phyloP scores from a whole-genome alignment of 2,329 filamentous ascomycete genomes.

The Xylariaceae sp. region DNA sequence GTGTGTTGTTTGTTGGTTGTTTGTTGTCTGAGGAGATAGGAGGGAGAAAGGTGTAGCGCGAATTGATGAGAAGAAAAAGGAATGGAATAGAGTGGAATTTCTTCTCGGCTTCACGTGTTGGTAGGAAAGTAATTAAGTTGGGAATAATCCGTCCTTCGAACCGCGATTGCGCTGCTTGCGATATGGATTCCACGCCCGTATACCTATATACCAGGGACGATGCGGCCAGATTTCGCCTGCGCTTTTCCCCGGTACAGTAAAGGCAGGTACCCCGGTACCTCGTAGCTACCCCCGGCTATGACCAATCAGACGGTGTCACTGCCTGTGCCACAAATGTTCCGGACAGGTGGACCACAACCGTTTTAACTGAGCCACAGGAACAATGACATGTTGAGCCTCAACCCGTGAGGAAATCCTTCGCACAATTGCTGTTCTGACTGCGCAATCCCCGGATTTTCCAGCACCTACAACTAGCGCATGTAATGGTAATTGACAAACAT shows the following conservation, averaged over 20 bases:
- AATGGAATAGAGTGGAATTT: too few species aligned
- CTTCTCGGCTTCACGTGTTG: too few species aligned
- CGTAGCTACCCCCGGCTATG: background rate
- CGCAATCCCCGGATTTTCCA: background rate
- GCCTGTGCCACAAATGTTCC: conserved; percentile 5
- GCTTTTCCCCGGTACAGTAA: background rate
- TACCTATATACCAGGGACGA: conserved; percentile 8
- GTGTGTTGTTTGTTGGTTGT: background rate
- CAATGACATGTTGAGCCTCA: conserved; percentile 1
- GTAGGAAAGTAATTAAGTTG: background rate
- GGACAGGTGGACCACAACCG: background rate
- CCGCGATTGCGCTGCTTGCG: background rate
- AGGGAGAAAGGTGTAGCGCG: background rate
- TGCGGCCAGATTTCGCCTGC: conserved; percentile 25
- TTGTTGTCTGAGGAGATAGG: background rate
- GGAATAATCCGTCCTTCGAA: background rate
- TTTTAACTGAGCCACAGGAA: conserved; percentile 5
- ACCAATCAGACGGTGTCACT: background rate
- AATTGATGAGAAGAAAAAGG: too few species aligned
- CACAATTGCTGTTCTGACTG: too few species aligned
- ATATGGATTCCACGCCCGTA: too few species aligned
- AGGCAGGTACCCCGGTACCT: background rate
- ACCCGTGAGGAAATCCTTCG: background rate
- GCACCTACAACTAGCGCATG: too few species aligned
- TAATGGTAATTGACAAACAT: too few species aligned